Percentiles rank a stretch among this genome's conserved stretches.
Conservation (phyloP, 805 yeast genomes). For the Candida khao-thaluensis region DNA sequence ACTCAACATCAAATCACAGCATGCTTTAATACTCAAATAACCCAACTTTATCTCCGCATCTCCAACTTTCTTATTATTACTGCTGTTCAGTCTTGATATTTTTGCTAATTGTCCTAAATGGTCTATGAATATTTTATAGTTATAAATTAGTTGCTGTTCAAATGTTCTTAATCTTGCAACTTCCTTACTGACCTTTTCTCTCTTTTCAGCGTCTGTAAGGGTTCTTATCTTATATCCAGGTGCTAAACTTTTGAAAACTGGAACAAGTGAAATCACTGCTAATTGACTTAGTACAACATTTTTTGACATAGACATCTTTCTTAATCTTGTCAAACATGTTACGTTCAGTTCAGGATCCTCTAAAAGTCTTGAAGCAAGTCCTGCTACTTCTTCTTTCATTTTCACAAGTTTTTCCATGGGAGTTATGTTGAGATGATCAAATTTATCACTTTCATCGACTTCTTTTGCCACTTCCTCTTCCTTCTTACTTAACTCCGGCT, state of each 20-base stretch:
- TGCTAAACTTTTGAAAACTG: constrained; percentile 79
- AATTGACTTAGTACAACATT: constrained; percentile 67
- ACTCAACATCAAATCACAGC: constrained; percentile 66
- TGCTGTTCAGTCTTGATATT: constrained; percentile 37
- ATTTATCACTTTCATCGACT: constrained; percentile 30
- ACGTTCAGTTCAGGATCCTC: constrained; percentile 91
- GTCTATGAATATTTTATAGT: constrained; percentile 68
- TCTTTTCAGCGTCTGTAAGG: constrained; percentile 73
- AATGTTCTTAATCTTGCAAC: constrained; percentile 73
- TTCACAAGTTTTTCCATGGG: constrained; percentile 55
- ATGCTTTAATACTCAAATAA: constrained; percentile 65
- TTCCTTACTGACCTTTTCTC: constrained; percentile 81
- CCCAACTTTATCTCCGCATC: constrained; percentile 46
- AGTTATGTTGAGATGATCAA: constrained; percentile 46
- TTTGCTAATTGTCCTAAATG: constrained; percentile 46
- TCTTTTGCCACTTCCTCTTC: constrained; percentile 12
- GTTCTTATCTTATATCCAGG: constrained; percentile 89
- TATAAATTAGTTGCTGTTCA: constrained; percentile 72
- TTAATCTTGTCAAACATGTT: constrained; percentile 58
- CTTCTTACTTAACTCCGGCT: neutral
- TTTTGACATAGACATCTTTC: constrained; percentile 67
- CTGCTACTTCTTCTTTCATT: constrained; percentile 82
- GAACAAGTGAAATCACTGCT: constrained; percentile 74
- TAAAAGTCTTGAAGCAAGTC: constrained; percentile 68
- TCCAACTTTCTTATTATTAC: constrained; percentile 31